A percentile compares a stretch with the other conserved stretches of the same genome.
phyloP scores from a whole-genome alignment of 176 grass and related monocot species.

The Thalia dealbata region DNA sequence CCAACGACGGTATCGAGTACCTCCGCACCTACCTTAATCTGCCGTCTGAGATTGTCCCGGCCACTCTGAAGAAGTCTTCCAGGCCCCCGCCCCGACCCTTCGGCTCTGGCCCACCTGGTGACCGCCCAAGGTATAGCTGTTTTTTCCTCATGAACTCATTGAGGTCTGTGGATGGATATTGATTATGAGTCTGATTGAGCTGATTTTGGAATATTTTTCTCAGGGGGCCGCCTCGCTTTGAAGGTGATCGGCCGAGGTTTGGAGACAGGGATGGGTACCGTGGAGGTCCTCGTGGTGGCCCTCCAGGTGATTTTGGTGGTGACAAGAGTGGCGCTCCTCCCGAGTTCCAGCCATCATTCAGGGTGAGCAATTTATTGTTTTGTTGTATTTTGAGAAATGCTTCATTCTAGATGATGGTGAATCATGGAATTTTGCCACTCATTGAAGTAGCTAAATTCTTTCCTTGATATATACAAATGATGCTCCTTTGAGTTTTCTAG shows the following conservation, averaged over 20 bases:
- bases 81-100: constrained; percentile 68
- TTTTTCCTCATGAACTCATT: too few species aligned
- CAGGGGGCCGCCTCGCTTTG: constrained; percentile 69
- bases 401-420: neutral
- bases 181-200: too few species aligned
- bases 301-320: constrained; percentile 54
- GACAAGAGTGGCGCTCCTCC: constrained; percentile 85
- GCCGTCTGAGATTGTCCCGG: constrained; percentile 88
- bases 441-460: too few species aligned
- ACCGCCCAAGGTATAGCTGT: constrained; percentile 62
- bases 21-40: constrained; percentile 84
- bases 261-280: constrained; percentile 91
- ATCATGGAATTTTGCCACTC: neutral
- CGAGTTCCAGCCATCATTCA: constrained; percentile 91
- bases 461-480: too few species aligned
- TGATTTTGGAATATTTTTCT: neutral
- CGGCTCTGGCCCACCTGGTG: constrained; percentile 74
- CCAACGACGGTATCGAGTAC: constrained; percentile 90
- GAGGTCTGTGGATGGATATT: too few species aligned
- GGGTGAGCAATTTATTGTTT: constrained; percentile 37
- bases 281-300: constrained; percentile 71
- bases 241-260: constrained; percentile 82
- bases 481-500: too few species aligned
- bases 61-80: constrained; percentile 82
- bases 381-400: neutral